Evolutionary conservation across 139 green algal species (phyloP), one percentile per base, ranked within the genome.

Genomic region (Diplosphaera chodatii): DNA sequence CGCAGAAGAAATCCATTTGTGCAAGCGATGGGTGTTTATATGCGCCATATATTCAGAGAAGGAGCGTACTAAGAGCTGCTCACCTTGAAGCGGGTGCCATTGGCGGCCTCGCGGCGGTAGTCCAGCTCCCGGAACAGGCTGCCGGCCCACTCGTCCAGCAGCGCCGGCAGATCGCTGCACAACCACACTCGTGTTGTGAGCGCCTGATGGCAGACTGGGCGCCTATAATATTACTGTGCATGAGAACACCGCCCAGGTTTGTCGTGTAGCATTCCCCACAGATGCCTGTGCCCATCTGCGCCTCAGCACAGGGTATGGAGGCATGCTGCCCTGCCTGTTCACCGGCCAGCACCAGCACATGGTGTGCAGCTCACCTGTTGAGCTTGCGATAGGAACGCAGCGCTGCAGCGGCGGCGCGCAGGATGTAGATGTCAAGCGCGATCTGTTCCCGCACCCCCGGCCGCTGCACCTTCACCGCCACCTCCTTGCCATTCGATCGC

Each of bases 101-200:
- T 96, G 33, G 40, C 64, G 0, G 89, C 86, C 76, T 97, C 92
- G 66, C 70, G 70, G 6, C 65, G 65, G 74, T 97, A 97, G 76
- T 97, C 89, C 74, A 97, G 85, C 86, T 97, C 91, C 55, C 78
- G 80, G 80, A 94, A 90, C 55, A 93, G 78, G 33, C 67, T 85
- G 18, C 74, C 71, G 0, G 89, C 91, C 92, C 92, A 97, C 79
- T 96, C 91, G 69, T 97, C 92, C 33, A 97, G 81, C 76, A 97
- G 77, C 15, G 79, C 76, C 0, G 90, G 88, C 48, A 97, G 82
- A 81, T 97, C 90, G 20, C 84, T 91, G 16, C 18, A 59, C n/a
- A n/a, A n/a, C n/a, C n/a, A n/a, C n/a, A n/a, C n/a, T n/a, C n/a
- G n/a, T n/a, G n/a, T n/a, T n/a, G n/a, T n/a, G n/a, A n/a, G n/a